These are phyloP conservation scores for Hyaloscypha hepaticicola DNA, from an alignment of 495 filamentous ascomycete genomes.

Conservation along the genomic window DNA sequence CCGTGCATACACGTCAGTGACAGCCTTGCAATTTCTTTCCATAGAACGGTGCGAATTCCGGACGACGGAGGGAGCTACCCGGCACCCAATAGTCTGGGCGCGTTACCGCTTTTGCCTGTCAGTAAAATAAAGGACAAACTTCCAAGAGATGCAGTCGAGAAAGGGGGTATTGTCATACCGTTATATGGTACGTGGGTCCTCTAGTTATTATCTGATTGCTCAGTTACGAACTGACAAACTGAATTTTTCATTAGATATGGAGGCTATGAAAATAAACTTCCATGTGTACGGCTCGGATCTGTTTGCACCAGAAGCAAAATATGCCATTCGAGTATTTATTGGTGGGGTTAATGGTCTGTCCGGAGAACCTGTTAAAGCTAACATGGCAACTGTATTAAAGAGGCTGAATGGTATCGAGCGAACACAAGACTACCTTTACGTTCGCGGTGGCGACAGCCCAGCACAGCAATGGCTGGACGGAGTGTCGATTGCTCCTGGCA, in stretches of 20 bases:
- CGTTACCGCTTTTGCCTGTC: not conserved
- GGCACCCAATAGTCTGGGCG: not conserved
- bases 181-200: not conserved
- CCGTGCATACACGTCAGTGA: not conserved
- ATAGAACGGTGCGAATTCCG: not conserved
- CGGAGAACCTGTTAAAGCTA: conserved; percentile 33
- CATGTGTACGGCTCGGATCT: conserved; percentile 8
- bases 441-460: conserved; percentile 29
- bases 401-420: conserved; percentile 26
- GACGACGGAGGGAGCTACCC: not conserved
- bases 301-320: conserved; percentile 26
- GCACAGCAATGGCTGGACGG: conserved; percentile 49
- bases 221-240: conserved; percentile 10
- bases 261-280: conserved; percentile 11
- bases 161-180: not conserved
- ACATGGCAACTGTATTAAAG: conserved; percentile 12
- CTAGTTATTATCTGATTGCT: not conserved
- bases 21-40: not conserved
- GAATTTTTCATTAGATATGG: conserved; percentile 10
- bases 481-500: conserved; percentile 34
- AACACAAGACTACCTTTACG: conserved; percentile 47
- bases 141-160: not conserved
- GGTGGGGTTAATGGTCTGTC: conserved; percentile 50
- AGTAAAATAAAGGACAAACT: not conserved
- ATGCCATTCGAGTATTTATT: conserved; percentile 45